Conservation (phyloP, 164 flowering plant species). For the Macadamia integrifolia region DNA sequence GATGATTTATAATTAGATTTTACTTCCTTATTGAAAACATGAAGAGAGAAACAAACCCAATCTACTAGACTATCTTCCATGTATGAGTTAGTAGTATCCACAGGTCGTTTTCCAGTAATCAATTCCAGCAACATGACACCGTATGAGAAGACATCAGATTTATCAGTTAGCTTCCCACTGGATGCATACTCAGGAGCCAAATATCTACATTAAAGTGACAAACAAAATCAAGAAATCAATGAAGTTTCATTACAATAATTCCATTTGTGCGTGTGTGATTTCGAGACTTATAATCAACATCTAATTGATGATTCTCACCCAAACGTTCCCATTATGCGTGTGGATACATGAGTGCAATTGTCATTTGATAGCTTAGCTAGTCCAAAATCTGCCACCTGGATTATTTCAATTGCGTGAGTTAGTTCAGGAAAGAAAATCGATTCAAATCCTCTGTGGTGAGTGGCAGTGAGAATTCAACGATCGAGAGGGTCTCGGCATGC, state of each 20-base stretch:
- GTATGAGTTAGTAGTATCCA: constrained; percentile 28
- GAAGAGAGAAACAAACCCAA: constrained; percentile 44
- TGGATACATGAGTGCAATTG: constrained; percentile 70
- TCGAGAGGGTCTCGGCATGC: too few relatives aligned
- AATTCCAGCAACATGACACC: constrained; percentile 83
- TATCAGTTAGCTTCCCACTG: constrained; percentile 84
- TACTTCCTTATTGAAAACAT: too few relatives aligned
- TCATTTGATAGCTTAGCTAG: constrained; percentile 72
- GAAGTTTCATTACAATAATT: neutral
- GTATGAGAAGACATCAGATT: constrained; percentile 83
- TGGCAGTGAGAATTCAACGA: too few relatives aligned
- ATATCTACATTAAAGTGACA: constrained; percentile 39
- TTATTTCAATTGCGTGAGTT: too few relatives aligned
- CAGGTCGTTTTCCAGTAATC: constrained; percentile 68
- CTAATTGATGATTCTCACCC: constrained; percentile 38
- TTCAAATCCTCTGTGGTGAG: neutral
- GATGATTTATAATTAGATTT: too few relatives aligned
- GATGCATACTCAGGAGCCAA: constrained; percentile 92
- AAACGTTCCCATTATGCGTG: constrained; percentile 94
- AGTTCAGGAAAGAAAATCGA: too few relatives aligned
- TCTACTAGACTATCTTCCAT: constrained; percentile 79
- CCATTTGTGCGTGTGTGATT: neutral
- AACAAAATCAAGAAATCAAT: neutral
- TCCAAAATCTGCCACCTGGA: constrained; percentile 91
- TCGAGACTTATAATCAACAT: too few relatives aligned